Evolutionary conservation across 768 basidiomycete species (phyloP).

Genomic region (Cubamyces lactineus): DNA sequence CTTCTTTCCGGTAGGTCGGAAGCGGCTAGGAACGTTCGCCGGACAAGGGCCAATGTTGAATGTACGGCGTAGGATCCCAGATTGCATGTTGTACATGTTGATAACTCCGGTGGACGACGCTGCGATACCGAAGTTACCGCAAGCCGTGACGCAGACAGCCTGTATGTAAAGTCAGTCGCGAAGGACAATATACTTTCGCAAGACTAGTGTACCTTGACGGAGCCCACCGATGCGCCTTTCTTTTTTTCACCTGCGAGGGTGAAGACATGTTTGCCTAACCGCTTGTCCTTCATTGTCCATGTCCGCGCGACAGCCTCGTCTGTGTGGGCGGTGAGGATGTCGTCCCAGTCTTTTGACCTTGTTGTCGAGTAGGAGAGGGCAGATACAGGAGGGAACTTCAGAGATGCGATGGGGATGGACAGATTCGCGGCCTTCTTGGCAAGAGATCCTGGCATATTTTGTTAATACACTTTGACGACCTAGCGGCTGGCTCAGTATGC

Average conservation of each 20-base stretch:
- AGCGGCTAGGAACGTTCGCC: constrained; percentile 47
- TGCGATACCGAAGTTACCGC: constrained; percentile 93
- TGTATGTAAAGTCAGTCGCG: constrained; percentile 32
- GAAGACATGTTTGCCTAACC: constrained; percentile 75
- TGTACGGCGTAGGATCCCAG: constrained; percentile 79
- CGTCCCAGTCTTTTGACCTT: constrained; percentile 96
- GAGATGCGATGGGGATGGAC: constrained; percentile 75
- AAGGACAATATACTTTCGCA: neutral
- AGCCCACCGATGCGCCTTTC: constrained; percentile 53
- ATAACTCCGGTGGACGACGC: constrained; percentile 82
- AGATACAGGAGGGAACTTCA: constrained; percentile 84
- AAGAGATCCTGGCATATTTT: constrained; percentile 66
- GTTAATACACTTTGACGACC: neutral
- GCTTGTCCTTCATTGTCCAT: constrained; percentile 86
- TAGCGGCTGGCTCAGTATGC: neutral
- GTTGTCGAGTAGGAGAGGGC: constrained; percentile 78
- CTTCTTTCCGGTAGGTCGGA: constrained; percentile 44
- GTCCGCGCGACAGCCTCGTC: constrained; percentile 84
- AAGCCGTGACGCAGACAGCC: constrained; percentile 89
- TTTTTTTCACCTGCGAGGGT: constrained; percentile 56
- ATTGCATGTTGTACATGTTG: constrained; percentile 96
- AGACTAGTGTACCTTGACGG: constrained; percentile 62
- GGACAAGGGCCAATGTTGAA: constrained; percentile 73
- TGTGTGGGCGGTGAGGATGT: constrained; percentile 87
- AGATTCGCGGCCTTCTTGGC: constrained; percentile 77